Base-by-base conservation (phyloP, 1,284 basidiomycete species). In the Cerioporus squamosus region DNA sequence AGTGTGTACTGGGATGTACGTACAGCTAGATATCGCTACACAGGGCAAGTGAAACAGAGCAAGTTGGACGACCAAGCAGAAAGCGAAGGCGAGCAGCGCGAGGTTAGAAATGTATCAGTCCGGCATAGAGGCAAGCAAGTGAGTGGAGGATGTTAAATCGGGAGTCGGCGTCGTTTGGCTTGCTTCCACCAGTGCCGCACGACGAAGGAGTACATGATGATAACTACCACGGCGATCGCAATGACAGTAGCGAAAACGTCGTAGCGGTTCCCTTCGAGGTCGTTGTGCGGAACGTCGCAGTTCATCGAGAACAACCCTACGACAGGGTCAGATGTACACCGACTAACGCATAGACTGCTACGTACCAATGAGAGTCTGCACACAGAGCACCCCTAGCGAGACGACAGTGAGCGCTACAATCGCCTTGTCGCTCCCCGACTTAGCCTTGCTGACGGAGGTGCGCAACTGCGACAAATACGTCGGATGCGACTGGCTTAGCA, bases 401-500 rank as follows among this genome's bases (percentile, higher is more conserved):
- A 95, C 81, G 14, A 83, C 73, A 0, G 88, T 87, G 10, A 97
- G 78, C 36, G 81, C 78, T 20, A 95, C 73, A 44, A 95, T 76
- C 6, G 86, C 82, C 61, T 82, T 84, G 70, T 93, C 90, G 7
- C 83, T 86, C 5, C 83, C 83, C 6, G 81, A 79, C 69, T 88
- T 88, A 2, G 86, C 81, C 39, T 80, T 75, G 14, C 83, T 81
- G 44, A 88, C 83, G 10, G 82, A 81, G 1, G 91, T 76, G 2
- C 86, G 83, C 2, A 97, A 82, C 60, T 94, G 88, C 6, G 88
- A 84, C 14, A 97, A 77, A 72, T 97, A 97, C 1, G 87, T 87
- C 1, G 91, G 91, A 70, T 97, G 94, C 26, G 91, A 91, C 66
- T 97, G 90, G 57, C 89, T 88, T 23, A 98, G 80, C 74, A 95